A percentile compares a stretch with the other conserved stretches of the same genome.
These are phyloP conservation scores for Neopestalotiopsis sp. DNA, from an alignment of 2,329 filamentous ascomycete species.

Conservation along the genomic window DNA sequence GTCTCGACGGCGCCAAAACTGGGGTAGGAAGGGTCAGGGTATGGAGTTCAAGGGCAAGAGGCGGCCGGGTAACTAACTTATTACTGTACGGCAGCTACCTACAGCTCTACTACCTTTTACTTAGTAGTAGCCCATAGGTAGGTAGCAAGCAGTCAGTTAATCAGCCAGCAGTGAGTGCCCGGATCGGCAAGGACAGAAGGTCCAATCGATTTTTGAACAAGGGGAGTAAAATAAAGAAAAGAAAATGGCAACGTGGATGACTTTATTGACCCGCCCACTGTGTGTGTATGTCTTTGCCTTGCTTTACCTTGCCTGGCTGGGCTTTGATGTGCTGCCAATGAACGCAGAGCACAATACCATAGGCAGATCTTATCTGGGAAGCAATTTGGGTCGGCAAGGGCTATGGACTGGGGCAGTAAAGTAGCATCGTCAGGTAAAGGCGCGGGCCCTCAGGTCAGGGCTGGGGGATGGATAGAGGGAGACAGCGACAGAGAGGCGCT, in stretches of 20 bases:
- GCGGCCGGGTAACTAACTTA: background rate
- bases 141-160: background rate
- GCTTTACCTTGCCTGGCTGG: background rate
- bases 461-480: background rate
- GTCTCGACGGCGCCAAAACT: conserved; percentile 11
- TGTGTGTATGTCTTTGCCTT: background rate
- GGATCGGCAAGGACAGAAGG: background rate
- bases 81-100: background rate
- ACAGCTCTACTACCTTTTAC: background rate
- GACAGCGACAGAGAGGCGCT: background rate
- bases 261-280: background rate
- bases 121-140: background rate
- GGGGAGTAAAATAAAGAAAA: conserved; percentile 1
- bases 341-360: conserved; percentile 2
- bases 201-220: background rate
- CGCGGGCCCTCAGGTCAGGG: background rate
- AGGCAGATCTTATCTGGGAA: background rate
- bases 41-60: conserved; percentile 2
- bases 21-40: conserved; percentile 6
- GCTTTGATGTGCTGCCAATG: background rate
- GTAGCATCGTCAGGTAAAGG: background rate
- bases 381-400: background rate
- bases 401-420: background rate
- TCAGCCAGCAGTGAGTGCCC: background rate
- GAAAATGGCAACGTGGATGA: background rate